These are phyloP conservation scores for Carex pumila DNA, from an alignment of 176 grass and related monocot species.

Conservation along the genomic window DNA sequence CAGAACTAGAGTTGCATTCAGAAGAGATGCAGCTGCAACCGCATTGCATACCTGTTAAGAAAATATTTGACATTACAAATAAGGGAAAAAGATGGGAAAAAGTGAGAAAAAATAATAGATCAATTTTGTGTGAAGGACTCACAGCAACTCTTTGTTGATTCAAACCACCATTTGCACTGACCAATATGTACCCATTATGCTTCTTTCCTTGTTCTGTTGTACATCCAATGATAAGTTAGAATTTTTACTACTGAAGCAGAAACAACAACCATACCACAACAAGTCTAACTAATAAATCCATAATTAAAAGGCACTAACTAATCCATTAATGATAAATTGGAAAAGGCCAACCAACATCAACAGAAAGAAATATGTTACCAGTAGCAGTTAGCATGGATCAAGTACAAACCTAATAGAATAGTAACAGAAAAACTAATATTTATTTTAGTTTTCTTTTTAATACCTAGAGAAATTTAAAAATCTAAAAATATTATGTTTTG, in stretches of 20 bases:
- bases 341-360: neutral
- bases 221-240: neutral
- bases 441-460: neutral
- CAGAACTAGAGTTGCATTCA: slow-evolving; percentile 72
- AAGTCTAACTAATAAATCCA: neutral
- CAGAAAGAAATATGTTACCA: neutral
- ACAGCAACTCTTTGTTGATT: slow-evolving; percentile 93
- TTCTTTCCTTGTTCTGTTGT: slow-evolving; percentile 39
- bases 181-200: slow-evolving; percentile 60
- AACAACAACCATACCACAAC: neutral
- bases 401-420: neutral
- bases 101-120: slow-evolving; percentile 1
- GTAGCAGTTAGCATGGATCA: neutral
- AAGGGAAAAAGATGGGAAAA: neutral
- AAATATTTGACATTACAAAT: neutral
- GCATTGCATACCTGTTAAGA: slow-evolving; percentile 71
- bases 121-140: slow-evolving; percentile 21
- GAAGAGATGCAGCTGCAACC: slow-evolving; percentile 61
- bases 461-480: neutral
- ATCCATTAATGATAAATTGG: neutral
- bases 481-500: neutral
- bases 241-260: neutral
- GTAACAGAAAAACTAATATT: neutral
- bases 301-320: neutral
- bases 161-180: slow-evolving; percentile 84